phyloP scores from a whole-genome alignment of 208 protist genomes.

The Endotrypanum monterogeii region DNA sequence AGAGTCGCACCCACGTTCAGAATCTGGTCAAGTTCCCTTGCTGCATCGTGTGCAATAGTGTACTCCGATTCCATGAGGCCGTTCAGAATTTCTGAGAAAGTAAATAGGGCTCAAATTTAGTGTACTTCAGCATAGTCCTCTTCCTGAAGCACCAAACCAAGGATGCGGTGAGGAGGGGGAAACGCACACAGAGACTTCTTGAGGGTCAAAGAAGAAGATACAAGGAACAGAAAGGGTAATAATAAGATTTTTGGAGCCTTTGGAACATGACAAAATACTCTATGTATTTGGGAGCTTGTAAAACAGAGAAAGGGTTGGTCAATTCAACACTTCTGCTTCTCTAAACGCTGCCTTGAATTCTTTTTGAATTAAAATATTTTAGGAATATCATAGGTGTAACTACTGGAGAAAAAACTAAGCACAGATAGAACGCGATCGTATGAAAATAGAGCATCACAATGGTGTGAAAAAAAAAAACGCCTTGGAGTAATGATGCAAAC shows the following conservation, averaged over 20 bases:
- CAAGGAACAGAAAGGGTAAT: background rate
- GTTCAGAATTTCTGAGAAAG: background rate
- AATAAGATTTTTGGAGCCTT: background rate
- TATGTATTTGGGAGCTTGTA: background rate
- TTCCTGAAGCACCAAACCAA: background rate
- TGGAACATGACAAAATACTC: background rate
- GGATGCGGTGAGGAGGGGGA: background rate
- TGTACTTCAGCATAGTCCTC: background rate
- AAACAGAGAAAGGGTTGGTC: background rate
- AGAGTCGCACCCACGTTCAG: background rate
- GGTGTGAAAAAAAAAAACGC: background rate
- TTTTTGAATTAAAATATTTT: background rate
- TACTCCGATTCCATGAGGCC: background rate
- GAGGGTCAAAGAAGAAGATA: background rate
- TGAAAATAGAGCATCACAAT: background rate
- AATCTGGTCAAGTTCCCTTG: conserved; percentile 9
- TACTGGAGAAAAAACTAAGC: background rate
- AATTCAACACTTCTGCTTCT: background rate
- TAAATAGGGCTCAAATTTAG: background rate
- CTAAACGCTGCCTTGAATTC: background rate
- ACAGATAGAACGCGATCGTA: background rate
- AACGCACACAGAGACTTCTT: too few species aligned
- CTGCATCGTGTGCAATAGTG: background rate
- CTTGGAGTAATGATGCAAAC: background rate
- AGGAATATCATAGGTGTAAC: background rate